A percentile compares a stretch with the other conserved stretches of the same genome.
Evolutionary conservation across 2,329 filamentous ascomycete genomes (phyloP).

Genomic region (Beauveria caledonica): DNA sequence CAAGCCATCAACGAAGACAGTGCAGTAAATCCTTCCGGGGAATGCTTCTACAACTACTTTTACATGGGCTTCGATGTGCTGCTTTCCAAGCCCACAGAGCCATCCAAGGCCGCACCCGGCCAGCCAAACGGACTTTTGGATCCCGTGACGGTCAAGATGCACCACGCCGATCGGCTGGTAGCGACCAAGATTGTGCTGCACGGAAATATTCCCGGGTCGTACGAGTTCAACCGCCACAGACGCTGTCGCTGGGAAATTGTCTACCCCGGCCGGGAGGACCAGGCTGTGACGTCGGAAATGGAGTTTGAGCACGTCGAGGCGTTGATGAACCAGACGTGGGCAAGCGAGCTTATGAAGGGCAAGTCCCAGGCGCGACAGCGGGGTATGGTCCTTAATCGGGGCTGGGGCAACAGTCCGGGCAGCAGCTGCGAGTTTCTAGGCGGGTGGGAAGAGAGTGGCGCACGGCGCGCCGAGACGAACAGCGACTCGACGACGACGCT

Average conservation of each 20-base stretch:
- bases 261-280: slow-evolving; percentile 41
- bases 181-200: slow-evolving; percentile 91
- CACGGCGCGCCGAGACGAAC: slow-evolving; percentile 44
- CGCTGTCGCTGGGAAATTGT: slow-evolving; percentile 78
- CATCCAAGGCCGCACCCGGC: slow-evolving; percentile 55
- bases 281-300: slow-evolving; percentile 64
- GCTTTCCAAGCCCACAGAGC: slow-evolving; percentile 65
- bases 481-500: slow-evolving; percentile 67
- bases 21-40: slow-evolving; percentile 49
- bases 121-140: slow-evolving; percentile 17
- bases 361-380: slow-evolving; percentile 45
- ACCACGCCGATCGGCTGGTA: slow-evolving; percentile 58
- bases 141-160: slow-evolving; percentile 28
- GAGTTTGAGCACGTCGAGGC: slow-evolving; percentile 65
- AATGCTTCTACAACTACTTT: slow-evolving; percentile 97
- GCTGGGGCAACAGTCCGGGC: slow-evolving; percentile 85
- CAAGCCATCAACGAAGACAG: slow-evolving; percentile 50
- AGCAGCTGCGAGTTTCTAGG: slow-evolving; percentile 81
- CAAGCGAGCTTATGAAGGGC: slow-evolving; percentile 50
- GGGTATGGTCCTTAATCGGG: slow-evolving; percentile 84
- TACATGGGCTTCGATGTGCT: slow-evolving; percentile 90
- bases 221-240: slow-evolving; percentile 91
- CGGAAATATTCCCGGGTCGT: slow-evolving; percentile 89
- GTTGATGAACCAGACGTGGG: slow-evolving; percentile 62
- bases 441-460: slow-evolving; percentile 71